Conservation (phyloP, 441 rosid genomes). For the Gossypium schwendimanii region DNA sequence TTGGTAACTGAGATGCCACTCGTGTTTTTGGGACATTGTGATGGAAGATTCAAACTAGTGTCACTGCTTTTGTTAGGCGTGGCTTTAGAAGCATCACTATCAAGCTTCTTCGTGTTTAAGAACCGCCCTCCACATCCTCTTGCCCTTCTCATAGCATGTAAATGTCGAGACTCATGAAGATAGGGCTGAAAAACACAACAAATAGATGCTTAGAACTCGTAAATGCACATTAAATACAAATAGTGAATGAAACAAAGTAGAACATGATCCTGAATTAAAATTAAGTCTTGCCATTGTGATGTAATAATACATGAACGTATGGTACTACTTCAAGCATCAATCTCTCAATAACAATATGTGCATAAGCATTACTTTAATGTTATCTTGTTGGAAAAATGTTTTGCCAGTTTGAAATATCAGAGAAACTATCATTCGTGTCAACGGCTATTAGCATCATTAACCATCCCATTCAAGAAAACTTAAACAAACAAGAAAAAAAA, state of each 20-base stretch:
- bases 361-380: background rate
- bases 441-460: background rate
- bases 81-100: slow-evolving; percentile 8
- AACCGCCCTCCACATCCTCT: slow-evolving; percentile 48
- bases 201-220: background rate
- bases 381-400: background rate
- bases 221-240: background rate
- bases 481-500: background rate
- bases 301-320: background rate
- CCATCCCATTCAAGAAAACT: background rate
- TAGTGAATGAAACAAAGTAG: background rate
- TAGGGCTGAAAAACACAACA: slow-evolving; percentile 31
- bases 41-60: slow-evolving; percentile 10
- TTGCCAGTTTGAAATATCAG: background rate
- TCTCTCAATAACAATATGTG: background rate
- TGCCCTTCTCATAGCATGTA: slow-evolving; percentile 29
- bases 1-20: slow-evolving; percentile 4
- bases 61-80: background rate
- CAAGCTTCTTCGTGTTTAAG: slow-evolving; percentile 28
- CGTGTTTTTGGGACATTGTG: background rate
- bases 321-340: background rate
- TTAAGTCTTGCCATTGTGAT: background rate
- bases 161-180: slow-evolving; percentile 30
- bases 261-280: background rate
- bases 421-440: background rate